Base-by-base conservation (phyloP, 2,329 filamentous ascomycete species). In the Microdochium paspali region DNA sequence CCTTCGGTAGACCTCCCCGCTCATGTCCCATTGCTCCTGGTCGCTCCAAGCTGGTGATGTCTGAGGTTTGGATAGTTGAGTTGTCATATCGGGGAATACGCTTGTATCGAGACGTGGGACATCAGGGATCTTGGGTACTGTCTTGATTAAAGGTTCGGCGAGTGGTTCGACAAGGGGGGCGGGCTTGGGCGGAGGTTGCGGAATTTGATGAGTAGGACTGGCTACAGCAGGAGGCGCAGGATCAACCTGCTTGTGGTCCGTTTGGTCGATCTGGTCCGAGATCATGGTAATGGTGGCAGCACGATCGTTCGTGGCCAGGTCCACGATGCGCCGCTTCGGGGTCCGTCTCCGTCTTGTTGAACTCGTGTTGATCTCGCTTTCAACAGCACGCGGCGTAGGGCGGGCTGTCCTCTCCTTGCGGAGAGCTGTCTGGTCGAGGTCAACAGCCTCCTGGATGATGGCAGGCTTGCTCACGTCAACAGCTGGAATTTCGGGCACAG, bases 1-100 rank as follows among this genome's bases (percentile, higher is more conserved):
- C 62, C 87, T 87, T 49, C 86, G 82, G 65, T 95, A 97, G 7
- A 87, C 71, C 58, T 93, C 87, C 47, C 85, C 85, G 49, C 80
- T 79, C 40, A 79, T 69, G 50, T 82, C 80, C 77, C 83, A 87
- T 49, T 85, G 76, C 43, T 73, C 68, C 4, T 68, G 54, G 12
- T 71, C 68, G 24, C 62, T 63, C 69, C 70, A 72, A 40, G 61
- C 53, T 23, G 61, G 52, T 4, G 61, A 56, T 20, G 56, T 54
- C 13, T 65, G 63, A 4, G 60, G 56, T 15, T 62, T 60, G 3
- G 59, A 48, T 32, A 66, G 62, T 25, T 59, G 53, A n/a, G n/a
- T n/a, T 26, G 61, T 54, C 13, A 66, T 52, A 44, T 66, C 61
- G 3, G 65, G 59, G 13, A 65, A 52, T 26, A 66, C 51, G 10